A percentile compares a stretch with the other conserved stretches of the same genome.
These are phyloP conservation scores for Cercospora canescens DNA, from an alignment of 2,329 filamentous ascomycete species.

Conservation along the genomic window DNA sequence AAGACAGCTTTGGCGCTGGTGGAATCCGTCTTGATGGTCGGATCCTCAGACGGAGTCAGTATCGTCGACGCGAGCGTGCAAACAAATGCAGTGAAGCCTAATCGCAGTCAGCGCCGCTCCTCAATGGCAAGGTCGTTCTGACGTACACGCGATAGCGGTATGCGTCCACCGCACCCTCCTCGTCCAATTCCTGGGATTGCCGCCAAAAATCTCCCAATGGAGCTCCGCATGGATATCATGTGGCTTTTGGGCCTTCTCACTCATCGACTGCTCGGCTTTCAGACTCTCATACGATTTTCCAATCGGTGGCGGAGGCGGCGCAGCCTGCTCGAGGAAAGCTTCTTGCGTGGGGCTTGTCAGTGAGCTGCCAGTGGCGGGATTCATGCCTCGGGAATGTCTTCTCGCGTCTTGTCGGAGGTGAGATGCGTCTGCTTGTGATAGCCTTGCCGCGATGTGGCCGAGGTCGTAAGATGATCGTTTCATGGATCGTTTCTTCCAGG, in stretches of 20 bases:
- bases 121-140: conserved; percentile 35
- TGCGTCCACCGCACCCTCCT: conserved; percentile 35
- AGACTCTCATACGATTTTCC: not conserved
- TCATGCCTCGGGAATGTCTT: not conserved
- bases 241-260: not conserved
- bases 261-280: not conserved
- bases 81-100: not conserved
- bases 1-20: conserved; percentile 56
- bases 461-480: conserved; percentile 3
- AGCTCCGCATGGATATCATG: conserved; percentile 17
- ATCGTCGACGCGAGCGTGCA: conserved; percentile 25
- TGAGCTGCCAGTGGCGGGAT: not conserved
- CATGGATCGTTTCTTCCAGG: not conserved
- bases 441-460: not conserved
- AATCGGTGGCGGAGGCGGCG: not conserved
- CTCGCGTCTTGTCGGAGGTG: not conserved
- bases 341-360: not conserved
- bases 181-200: conserved; percentile 44
- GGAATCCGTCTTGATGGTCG: conserved; percentile 50
- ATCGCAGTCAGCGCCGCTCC: not conserved
- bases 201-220: conserved; percentile 16
- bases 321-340: not conserved
- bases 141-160: conserved; percentile 33
- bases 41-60: conserved; percentile 11
- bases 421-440: not conserved